Base-by-base conservation (phyloP, 225 moss, liverwort and hornwort species). In the Thuidium tamariscinum region DNA sequence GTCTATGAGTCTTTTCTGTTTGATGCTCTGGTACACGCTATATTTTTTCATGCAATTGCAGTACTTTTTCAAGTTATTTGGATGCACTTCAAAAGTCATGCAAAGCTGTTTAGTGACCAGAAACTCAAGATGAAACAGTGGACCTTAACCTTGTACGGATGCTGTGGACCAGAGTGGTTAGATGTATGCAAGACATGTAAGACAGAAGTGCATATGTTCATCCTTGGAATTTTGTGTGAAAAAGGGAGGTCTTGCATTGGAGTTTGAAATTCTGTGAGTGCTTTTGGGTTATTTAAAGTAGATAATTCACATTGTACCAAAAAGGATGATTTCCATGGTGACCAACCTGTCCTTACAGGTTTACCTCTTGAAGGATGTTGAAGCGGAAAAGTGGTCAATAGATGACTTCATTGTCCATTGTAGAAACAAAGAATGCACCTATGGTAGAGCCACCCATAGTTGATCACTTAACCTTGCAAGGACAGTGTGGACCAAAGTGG, bases 291-390 rank as follows among this genome's bases (percentile, higher is more conserved):
- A 11, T 71, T 9, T 18, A 16, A 29, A 73, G 30, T 30, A 29
- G 12, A 73, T 30, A 19, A 73, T 32, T 73, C 49, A 32, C 12
- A 32, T 19, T 32, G 9, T 20, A 32, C 41, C 11, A 18, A 30
- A 29, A 72, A 41, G 6, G 17, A 42, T 46, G 19, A 73, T 73
- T 48, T 30, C 1, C 7, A 46, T 0, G 26, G 0, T 3, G 48
- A 73, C 11, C 1, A 48, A 0, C 1, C 2, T 1, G 1, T 11
- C 10, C 2, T 46, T 44, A 30, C 4, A 46, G 2, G 17, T 18
- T 72, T 72, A 46, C 8, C 3, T 46, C 6, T 46, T 72, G 30
- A 72, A 30, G 19, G 18, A 72, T 1, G 2, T 17, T 72, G 11
- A 30, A 10, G 46, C 0, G 1, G 0, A 30, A 30, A 44, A 46